These are phyloP conservation scores for Trichoderma citrinoviride DNA, from an alignment of 2,329 filamentous ascomycete species.

Conservation along the genomic window DNA sequence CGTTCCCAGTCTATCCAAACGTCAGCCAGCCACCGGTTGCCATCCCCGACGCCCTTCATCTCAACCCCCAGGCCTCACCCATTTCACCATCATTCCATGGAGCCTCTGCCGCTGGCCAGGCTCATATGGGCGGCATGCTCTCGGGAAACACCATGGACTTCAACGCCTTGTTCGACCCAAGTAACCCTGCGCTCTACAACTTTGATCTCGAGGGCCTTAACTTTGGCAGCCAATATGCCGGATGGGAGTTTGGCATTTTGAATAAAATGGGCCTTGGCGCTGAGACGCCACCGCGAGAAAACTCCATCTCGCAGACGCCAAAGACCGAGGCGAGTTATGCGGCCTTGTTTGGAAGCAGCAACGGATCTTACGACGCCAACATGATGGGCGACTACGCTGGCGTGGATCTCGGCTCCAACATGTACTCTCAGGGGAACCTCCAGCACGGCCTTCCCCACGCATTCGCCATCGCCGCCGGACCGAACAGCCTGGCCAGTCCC, in stretches of 20 bases:
- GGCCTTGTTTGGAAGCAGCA: conserved; percentile 51
- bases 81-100: conserved; percentile 70
- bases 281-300: conserved; percentile 73
- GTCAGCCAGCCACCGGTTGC: conserved; percentile 45
- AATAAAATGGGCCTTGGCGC: conserved; percentile 81
- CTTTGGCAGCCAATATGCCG: conserved; percentile 94
- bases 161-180: conserved; percentile 76
- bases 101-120: conserved; percentile 47
- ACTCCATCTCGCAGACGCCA: conserved; percentile 43
- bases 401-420: conserved; percentile 48
- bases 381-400: conserved; percentile 52
- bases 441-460: conserved; percentile 63
- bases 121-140: conserved; percentile 49
- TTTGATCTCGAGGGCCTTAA: conserved; percentile 86
- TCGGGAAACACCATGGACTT: conserved; percentile 52
- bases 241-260: conserved; percentile 92
- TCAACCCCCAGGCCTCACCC: conserved; percentile 68
- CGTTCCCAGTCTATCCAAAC: conserved; percentile 52
- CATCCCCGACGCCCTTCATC: conserved; percentile 51
- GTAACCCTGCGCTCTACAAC: conserved; percentile 89
- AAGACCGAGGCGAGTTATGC: conserved; percentile 41
- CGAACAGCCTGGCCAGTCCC: conserved; percentile 61
- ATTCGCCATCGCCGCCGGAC: conserved; percentile 62
- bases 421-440: conserved; percentile 57
- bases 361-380: conserved; percentile 48